Conservation (phyloP, 352 stramenopile species). For the Peronospora destructor region DNA sequence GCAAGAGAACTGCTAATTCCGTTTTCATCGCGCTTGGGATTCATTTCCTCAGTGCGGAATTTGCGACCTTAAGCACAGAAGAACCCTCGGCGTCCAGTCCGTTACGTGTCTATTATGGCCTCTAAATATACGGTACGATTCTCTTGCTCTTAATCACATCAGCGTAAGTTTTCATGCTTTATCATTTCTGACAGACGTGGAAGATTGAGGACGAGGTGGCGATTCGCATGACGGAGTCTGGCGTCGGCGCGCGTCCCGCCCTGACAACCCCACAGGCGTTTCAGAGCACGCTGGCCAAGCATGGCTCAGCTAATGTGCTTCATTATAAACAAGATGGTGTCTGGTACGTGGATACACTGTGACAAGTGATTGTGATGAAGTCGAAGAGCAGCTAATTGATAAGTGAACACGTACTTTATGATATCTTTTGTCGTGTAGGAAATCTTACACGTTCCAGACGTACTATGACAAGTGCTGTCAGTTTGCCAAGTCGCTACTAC, state of each 20-base stretch:
- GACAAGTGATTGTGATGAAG: too few relatives aligned
- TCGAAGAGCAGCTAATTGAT: slow-evolving; percentile 5
- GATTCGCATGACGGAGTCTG: slow-evolving; percentile 53
- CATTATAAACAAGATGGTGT: slow-evolving; percentile 68
- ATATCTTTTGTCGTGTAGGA: slow-evolving; percentile 21
- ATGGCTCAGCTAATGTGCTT: slow-evolving; percentile 48
- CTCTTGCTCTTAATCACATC: neutral
- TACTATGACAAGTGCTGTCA: slow-evolving; percentile 71
- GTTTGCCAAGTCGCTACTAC: slow-evolving; percentile 78
- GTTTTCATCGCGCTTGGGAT: neutral
- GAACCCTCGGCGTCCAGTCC: neutral
- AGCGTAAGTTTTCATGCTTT: slow-evolving; percentile 1
- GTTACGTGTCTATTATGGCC: slow-evolving; percentile 19
- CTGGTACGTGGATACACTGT: slow-evolving; percentile 35
- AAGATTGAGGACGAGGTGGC: slow-evolving; percentile 83
- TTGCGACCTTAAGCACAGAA: slow-evolving; percentile 30
- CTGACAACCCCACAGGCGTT: slow-evolving; percentile 57
- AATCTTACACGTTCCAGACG: slow-evolving; percentile 57
- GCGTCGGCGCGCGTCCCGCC: slow-evolving; percentile 34
- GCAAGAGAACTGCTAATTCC: slow-evolving; percentile 14
- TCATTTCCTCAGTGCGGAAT: slow-evolving; percentile 40
- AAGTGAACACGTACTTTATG: neutral
- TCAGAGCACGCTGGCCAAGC: slow-evolving; percentile 46
- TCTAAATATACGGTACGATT: slow-evolving; percentile 36
- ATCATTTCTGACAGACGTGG: slow-evolving; percentile 45